Conservation (phyloP, 106 monocot genomes). For the Gastrodia elata region DNA sequence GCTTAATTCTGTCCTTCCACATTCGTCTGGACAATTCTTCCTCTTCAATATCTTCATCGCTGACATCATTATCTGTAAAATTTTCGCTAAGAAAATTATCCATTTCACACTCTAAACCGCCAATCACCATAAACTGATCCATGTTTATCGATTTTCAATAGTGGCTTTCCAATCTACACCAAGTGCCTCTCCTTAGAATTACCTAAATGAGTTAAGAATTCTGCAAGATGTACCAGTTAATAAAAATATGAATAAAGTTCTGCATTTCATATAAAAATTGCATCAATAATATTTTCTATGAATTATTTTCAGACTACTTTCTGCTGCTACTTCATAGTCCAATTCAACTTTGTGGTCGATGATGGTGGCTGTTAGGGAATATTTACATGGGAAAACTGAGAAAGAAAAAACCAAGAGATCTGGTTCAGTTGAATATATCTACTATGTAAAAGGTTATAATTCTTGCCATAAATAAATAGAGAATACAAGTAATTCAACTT, state of each 20-base stretch:
- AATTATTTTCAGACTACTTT: neutral
- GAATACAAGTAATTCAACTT: too few species aligned
- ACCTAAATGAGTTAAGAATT: neutral
- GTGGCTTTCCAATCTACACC: neutral
- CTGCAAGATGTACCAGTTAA: neutral
- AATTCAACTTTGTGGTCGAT: too few species aligned
- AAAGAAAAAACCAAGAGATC: too few species aligned
- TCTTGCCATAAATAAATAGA: too few species aligned
- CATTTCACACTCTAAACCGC: slow-evolving; percentile 63
- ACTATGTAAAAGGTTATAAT: too few species aligned
- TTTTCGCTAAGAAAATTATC: slow-evolving; percentile 60
- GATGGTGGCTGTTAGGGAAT: too few species aligned
- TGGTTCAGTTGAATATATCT: too few species aligned
- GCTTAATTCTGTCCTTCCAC: slow-evolving; percentile 89
- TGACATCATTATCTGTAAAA: slow-evolving; percentile 88
- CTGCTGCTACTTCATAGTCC: neutral
- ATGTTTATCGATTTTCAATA: slow-evolving; percentile 12
- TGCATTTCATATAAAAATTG: neutral
- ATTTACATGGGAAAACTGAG: too few species aligned
- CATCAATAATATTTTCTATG: neutral
- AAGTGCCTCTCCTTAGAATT: neutral
- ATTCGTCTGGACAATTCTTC: slow-evolving; percentile 62
- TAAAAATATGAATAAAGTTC: neutral
- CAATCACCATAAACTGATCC: slow-evolving; percentile 35
- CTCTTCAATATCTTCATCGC: slow-evolving; percentile 91